Conservation (phyloP, 2,329 filamentous ascomycete genomes). For the Pseudonectria buxi region DNA sequence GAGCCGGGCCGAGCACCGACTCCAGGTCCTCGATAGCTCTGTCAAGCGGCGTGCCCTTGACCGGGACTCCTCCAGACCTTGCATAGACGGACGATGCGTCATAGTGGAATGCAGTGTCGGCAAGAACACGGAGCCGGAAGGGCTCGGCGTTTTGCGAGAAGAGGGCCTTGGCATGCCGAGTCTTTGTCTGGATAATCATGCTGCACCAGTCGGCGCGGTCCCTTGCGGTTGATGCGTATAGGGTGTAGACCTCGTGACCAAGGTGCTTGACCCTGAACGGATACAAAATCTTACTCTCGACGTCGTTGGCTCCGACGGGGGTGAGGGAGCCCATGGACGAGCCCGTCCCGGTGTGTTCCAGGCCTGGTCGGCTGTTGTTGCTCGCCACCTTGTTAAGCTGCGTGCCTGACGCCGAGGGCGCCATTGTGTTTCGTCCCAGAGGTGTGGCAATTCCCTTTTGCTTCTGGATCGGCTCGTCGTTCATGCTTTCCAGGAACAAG, state of each 20-base stretch:
- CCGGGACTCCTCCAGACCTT: conserved; percentile 61
- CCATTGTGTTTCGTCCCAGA: conserved; percentile 47
- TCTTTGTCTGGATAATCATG: conserved; percentile 93
- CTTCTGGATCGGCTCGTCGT: conserved; percentile 86
- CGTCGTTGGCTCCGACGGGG: conserved; percentile 50
- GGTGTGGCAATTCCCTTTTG: conserved; percentile 65
- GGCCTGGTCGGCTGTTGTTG: conserved; percentile 46
- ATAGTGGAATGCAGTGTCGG: conserved; percentile 84
- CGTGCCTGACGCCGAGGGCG: conserved; percentile 52
- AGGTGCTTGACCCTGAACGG: conserved; percentile 96
- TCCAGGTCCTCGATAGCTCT: conserved; percentile 87
- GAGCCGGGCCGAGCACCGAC: conserved; percentile 61
- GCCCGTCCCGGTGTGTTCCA: conserved; percentile 63
- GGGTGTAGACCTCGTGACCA: conserved; percentile 84
- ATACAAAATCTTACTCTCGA: conserved; percentile 78
- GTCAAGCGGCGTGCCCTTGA: conserved; percentile 86
- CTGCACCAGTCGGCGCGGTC: conserved; percentile 83
- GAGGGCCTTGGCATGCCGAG: conserved; percentile 79
- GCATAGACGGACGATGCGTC: conserved; percentile 55
- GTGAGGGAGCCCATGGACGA: conserved; percentile 55
- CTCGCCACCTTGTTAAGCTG: conserved; percentile 51
- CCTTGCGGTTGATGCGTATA: conserved; percentile 73
- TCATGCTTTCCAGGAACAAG: conserved; percentile 82
- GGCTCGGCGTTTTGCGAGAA: conserved; percentile 93
- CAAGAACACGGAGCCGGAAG: conserved; percentile 84